Evolutionary conservation across 2,329 filamentous ascomycete genomes (phyloP).

Genomic region (Phyllosticta ampelicida): DNA sequence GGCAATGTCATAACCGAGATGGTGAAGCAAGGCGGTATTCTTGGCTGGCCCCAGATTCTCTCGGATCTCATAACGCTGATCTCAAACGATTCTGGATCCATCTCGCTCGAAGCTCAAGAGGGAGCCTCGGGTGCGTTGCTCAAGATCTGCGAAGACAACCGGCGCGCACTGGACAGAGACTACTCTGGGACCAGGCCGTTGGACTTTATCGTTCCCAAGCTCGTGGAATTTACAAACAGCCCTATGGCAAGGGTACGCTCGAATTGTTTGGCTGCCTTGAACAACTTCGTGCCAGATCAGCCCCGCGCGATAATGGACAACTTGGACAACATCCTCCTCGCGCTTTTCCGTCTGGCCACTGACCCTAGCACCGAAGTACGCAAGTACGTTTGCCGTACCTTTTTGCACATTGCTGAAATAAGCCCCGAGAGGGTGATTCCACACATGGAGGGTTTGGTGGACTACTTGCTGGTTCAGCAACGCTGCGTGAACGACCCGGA

Average conservation of each 20-base stretch:
- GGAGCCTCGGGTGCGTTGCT: conserved; percentile 85
- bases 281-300: conserved; percentile 80
- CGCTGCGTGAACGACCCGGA: conserved; percentile 72
- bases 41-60: conserved; percentile 85
- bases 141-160: conserved; percentile 97
- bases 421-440: conserved; percentile 83
- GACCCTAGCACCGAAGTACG: conserved; percentile 75
- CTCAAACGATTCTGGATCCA: conserved; percentile 57
- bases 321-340: conserved; percentile 70
- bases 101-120: conserved; percentile 66
- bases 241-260: conserved; percentile 66
- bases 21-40: conserved; percentile 69
- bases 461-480: conserved; percentile 88
- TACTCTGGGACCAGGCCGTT: conserved; percentile 82
- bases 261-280: conserved; percentile 72
- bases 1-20: conserved; percentile 93
- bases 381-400: conserved; percentile 84
- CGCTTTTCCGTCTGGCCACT: conserved; percentile 69
- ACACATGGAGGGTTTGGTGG: conserved; percentile 76
- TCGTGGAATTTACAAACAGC: conserved; percentile 77
- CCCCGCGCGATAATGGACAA: conserved; percentile 71
- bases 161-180: conserved; percentile 72
- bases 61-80: conserved; percentile 72
- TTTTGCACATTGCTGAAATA: conserved; percentile 84
- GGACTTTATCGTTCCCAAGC: conserved; percentile 77